Conservation (phyloP, 23 red algal species). For the Chondrus crispus region DNA sequence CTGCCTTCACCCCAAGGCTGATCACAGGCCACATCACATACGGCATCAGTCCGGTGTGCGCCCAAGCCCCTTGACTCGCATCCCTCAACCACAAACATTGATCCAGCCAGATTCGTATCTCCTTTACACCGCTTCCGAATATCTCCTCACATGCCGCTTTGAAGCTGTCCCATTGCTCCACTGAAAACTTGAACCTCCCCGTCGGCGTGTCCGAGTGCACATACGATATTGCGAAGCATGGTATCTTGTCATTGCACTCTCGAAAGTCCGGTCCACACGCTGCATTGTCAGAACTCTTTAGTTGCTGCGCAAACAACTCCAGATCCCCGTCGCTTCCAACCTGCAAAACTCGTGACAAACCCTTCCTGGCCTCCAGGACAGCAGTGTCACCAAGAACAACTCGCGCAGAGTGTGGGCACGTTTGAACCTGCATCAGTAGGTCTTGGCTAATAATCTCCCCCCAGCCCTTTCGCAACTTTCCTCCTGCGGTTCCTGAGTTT, state of each 20-base stretch:
- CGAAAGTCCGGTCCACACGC: not conserved
- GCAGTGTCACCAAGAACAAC: not conserved
- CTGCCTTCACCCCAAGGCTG: not conserved
- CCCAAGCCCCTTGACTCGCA: slow-evolving; percentile 25
- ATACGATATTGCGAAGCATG: slow-evolving; percentile 20
- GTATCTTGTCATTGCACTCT: not conserved
- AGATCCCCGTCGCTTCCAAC: not conserved
- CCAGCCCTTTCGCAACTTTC: too few species aligned
- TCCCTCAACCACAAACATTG: slow-evolving; percentile 36
- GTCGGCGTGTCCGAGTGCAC: not conserved
- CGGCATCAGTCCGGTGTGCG: slow-evolving; percentile 11
- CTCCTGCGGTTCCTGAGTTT: too few species aligned
- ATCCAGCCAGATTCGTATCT: slow-evolving; percentile 16
- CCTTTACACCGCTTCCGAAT: not conserved
- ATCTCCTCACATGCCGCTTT: not conserved
- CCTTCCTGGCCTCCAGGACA: slow-evolving; percentile 5
- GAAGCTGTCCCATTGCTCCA: not conserved
- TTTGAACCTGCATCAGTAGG: slow-evolving; percentile 16
- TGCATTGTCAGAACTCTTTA: not conserved
- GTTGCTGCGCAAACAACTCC: not conserved
- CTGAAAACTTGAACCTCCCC: slow-evolving; percentile 25
- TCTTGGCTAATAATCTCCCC: too few species aligned
- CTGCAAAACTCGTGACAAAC: slow-evolving; percentile 6
- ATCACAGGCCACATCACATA: slow-evolving; percentile 25
- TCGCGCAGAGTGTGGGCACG: not conserved